A percentile compares a stretch with the other conserved stretches of the same genome.
Evolutionary conservation across 768 basidiomycete species (phyloP).

Genomic region (Leccinum fibrillosum): DNA sequence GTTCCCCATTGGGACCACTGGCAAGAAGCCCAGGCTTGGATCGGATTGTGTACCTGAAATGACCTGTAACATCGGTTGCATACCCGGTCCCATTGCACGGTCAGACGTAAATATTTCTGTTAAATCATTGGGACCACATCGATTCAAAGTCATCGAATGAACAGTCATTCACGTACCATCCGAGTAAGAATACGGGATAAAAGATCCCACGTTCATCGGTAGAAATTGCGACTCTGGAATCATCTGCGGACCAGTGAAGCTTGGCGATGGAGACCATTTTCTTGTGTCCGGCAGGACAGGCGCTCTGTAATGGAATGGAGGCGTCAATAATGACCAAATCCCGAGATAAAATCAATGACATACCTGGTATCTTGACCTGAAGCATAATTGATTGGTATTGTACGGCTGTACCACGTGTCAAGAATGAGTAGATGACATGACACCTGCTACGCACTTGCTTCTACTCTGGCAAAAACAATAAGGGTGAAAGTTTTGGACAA

Average conservation of each 20-base stretch:
- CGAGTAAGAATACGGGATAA: background rate
- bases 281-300: background rate
- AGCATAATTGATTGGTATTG: background rate
- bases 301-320: background rate
- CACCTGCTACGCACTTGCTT: background rate
- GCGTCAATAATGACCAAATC: background rate
- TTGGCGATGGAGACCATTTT: background rate
- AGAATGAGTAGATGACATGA: background rate
- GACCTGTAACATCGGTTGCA: background rate
- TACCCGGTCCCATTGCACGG: background rate
- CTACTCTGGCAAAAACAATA: background rate
- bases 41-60: background rate
- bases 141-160: background rate
- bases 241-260: background rate
- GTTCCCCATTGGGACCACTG: background rate
- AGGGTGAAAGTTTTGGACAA: background rate
- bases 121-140: background rate
- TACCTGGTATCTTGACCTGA: background rate
- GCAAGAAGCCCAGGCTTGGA: background rate
- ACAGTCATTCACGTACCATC: background rate
- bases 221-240: background rate
- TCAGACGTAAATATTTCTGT: background rate
- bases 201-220: background rate
- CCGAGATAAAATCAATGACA: too few species aligned
- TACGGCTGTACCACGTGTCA: background rate